Evolutionary conservation across 2,329 filamentous ascomycete genomes (phyloP).

Genomic region (Beauveria australis): DNA sequence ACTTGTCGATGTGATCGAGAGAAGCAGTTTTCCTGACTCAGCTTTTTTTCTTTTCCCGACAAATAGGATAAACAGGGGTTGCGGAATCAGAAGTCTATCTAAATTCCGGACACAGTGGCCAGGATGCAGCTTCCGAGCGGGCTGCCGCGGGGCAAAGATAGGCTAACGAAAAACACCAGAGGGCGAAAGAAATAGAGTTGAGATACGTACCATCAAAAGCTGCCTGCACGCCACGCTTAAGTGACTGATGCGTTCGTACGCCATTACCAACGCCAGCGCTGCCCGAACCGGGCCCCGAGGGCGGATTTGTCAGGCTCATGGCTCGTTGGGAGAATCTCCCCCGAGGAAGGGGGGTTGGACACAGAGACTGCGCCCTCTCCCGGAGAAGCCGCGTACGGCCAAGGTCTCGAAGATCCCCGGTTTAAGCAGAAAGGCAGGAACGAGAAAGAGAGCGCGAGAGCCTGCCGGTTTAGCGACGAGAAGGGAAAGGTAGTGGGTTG

Average conservation of each 20-base stretch:
- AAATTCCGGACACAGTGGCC: neutral
- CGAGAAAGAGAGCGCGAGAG: neutral
- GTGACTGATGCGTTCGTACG: constrained; percentile 29
- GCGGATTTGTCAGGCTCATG: constrained; percentile 49
- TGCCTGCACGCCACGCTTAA: constrained; percentile 53
- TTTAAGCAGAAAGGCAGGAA: neutral
- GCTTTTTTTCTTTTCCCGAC: neutral
- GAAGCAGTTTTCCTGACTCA: neutral
- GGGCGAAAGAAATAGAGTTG: neutral
- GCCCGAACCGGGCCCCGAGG: constrained; percentile 27
- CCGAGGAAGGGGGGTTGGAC: neutral
- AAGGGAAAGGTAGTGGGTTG: neutral
- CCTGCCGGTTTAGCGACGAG: neutral
- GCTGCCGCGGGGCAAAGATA: constrained; percentile 10
- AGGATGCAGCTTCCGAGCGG: constrained; percentile 1
- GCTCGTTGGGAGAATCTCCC: neutral
- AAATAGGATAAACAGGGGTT: neutral
- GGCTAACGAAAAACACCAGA: neutral
- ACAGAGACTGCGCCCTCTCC: neutral
- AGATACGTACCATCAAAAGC: constrained; percentile 49
- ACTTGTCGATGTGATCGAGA: neutral
- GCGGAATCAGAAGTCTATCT: neutral
- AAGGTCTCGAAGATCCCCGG: neutral
- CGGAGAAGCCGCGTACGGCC: neutral
- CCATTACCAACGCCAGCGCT: constrained; percentile 32